A percentile compares a stretch with the other conserved stretches of the same genome.
phyloP scores from a whole-genome alignment of 23 red algal genomes.

The Gracilaria gracilis region DNA sequence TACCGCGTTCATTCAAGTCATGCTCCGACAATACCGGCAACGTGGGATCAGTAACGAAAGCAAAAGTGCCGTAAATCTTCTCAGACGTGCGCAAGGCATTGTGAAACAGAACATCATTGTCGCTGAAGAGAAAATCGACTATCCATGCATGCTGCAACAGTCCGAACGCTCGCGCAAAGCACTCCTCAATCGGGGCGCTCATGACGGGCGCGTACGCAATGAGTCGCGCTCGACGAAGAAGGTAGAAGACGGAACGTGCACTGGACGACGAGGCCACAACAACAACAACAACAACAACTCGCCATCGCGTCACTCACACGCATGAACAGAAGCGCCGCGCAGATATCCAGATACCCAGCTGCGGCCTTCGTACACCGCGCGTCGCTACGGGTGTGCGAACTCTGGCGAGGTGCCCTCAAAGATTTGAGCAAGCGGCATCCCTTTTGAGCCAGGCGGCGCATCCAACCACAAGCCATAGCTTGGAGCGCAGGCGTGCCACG shows the following conservation, averaged over 20 bases:
- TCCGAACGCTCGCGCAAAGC: not conserved
- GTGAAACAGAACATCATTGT: not conserved
- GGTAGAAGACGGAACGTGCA: not conserved
- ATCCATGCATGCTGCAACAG: not conserved
- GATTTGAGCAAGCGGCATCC: too few relatives aligned
- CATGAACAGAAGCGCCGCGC: too few relatives aligned
- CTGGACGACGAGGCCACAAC: not conserved
- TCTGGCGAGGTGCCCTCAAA: too few relatives aligned
- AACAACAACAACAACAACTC: not conserved
- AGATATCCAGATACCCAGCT: too few relatives aligned
- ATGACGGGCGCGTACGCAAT: not conserved
- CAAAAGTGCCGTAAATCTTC: constrained; percentile 1
- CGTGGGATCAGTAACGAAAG: constrained; percentile 6
- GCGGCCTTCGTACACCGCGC: too few relatives aligned
- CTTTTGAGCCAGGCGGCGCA: too few relatives aligned
- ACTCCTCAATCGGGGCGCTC: not conserved
- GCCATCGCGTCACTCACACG: not conserved
- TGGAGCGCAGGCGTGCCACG: not conserved
- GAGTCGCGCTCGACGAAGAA: not conserved
- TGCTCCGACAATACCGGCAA: not conserved
- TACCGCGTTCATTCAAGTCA: not conserved
- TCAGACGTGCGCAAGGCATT: not conserved
- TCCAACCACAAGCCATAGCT: not conserved
- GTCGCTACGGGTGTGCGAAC: too few relatives aligned
- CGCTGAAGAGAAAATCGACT: not conserved